These are phyloP conservation scores for Nitzschia sp. DNA, from an alignment of 108 stramenopile species.

Conservation along the genomic window DNA sequence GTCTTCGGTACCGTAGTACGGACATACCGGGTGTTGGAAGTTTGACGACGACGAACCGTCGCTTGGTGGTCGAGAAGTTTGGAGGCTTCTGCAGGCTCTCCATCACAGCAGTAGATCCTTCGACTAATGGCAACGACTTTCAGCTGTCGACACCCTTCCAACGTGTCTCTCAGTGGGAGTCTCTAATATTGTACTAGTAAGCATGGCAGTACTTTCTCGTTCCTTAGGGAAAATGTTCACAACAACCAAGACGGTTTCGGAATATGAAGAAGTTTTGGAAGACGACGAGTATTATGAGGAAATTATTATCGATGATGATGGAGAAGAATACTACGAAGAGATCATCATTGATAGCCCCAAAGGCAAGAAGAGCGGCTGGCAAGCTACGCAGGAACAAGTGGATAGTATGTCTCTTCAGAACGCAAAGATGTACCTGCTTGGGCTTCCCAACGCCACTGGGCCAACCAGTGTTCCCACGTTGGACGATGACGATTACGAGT, in stretches of 20 bases:
- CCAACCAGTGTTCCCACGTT: constrained; percentile 2
- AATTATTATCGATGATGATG: constrained; percentile 8
- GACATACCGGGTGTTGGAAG: no score
- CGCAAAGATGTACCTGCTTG: constrained; percentile 5
- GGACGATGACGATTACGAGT: constrained; percentile 12
- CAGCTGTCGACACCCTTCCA: no score
- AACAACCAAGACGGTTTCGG: not conserved
- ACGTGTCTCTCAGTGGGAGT: no score
- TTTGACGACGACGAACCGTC: no score
- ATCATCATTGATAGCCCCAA: not conserved
- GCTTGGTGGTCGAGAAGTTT: no score
- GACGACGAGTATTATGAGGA: constrained; percentile 14
- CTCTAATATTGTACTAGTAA: no score
- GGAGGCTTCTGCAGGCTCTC: no score
- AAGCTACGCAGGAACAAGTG: constrained; percentile 18
- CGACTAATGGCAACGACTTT: no score
- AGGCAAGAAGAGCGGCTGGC: not conserved
- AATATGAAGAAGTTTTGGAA: not conserved
- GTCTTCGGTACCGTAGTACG: no score
- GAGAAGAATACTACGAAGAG: constrained; percentile 15
- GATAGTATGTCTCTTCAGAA: constrained; percentile 19
- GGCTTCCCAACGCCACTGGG: constrained; percentile 6
- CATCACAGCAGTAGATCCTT: no score
- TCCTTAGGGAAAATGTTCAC: no score
- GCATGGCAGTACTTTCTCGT: no score